Percentiles rank a stretch among this genome's conserved stretches.
phyloP scores from a whole-genome alignment of 495 filamentous ascomycete genomes.

The Melanomma pulvis-pyrius region DNA sequence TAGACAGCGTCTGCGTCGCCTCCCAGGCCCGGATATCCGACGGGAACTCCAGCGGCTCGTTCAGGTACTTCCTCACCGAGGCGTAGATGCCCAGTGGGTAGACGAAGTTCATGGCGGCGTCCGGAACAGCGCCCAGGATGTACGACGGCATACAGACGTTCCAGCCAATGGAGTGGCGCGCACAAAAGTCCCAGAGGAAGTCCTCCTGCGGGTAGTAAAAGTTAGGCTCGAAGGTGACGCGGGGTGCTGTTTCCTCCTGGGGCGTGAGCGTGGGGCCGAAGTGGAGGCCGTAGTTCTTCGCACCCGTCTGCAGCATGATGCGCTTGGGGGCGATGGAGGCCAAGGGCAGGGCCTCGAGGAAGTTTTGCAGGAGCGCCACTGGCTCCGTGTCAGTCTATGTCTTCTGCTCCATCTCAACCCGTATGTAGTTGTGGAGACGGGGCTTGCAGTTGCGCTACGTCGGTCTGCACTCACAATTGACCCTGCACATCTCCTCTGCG shows the following conservation, averaged over 20 bases:
- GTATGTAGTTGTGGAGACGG: too few species aligned
- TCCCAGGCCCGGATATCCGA: slow-evolving; percentile 50
- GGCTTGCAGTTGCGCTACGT: too few species aligned
- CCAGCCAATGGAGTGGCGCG: slow-evolving; percentile 40
- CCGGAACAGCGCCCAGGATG: slow-evolving; percentile 55
- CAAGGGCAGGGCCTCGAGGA: slow-evolving; percentile 49
- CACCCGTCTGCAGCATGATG: slow-evolving; percentile 56
- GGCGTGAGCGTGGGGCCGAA: slow-evolving; percentile 52
- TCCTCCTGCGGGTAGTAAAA: slow-evolving; percentile 62
- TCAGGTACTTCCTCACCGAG: slow-evolving; percentile 48
- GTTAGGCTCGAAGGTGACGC: slow-evolving; percentile 51
- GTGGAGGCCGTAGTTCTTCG: slow-evolving; percentile 58
- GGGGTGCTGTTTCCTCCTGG: slow-evolving; percentile 51
- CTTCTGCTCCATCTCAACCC: too few species aligned
- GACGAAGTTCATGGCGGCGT: slow-evolving; percentile 56
- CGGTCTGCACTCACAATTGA: slow-evolving; percentile 45
- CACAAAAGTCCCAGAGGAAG: slow-evolving; percentile 45
- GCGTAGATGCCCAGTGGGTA: slow-evolving; percentile 55
- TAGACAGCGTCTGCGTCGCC: slow-evolving; percentile 46
- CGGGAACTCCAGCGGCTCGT: slow-evolving; percentile 48
- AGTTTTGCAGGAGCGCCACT: slow-evolving; percentile 50
- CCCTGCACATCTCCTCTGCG: slow-evolving; percentile 49
- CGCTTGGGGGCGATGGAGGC: slow-evolving; percentile 51
- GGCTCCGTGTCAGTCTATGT: too few species aligned
- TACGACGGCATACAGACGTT: slow-evolving; percentile 51